Base-by-base conservation (phyloP, 345 rosid species). In the Eucalyptus polyanthemos region DNA sequence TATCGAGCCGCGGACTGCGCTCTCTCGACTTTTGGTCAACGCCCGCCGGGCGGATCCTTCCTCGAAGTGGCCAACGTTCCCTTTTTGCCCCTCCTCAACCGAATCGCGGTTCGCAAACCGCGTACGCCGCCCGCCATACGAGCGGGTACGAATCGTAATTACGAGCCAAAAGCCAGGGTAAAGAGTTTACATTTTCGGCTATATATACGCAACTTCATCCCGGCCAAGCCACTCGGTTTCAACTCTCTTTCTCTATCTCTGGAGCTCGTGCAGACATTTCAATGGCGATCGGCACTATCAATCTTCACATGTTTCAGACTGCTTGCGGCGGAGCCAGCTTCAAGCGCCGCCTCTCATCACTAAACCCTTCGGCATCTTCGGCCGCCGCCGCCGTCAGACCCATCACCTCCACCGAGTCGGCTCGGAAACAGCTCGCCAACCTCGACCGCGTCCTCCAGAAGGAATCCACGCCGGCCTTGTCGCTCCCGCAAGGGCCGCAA, bases 361-460 rank as follows among this genome's bases (percentile, higher is more conserved):
- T 96, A 72, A 94, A 94, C 76, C 96, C 97, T 2, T 65, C 65
- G 15, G 89, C 89, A 1, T 19, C 88, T 42, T 76, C 85, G n/a
- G 80, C 90, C 8, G 5, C 89, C 62, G 4, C 53, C 53, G 58
- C 62, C 12, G 76, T 49, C 12, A 87, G 86, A 49, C 58, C 91
- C 17, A 45, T 87, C 14, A 53, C 89, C n/a, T 76, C 91, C 11
- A 90, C 92, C 22, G 94, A 90, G 72, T 65, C 50, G 13, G 91
- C 94, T 65, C 91, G 90, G 90, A 83, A 85, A 51, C 97, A 94
- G 81, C 92, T 97, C 9, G 91, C 94, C 86, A 96, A 93, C 92
- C 98, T 97, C 13, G 98, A 97, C 1, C 96, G 93, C 40, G 91
- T 96, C 72, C 95, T 95, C 51, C 93, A 90, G 51, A 96, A 92